Base-by-base conservation (phyloP, 495 filamentous ascomycete genomes). In the Aspergillus cristatus region DNA sequence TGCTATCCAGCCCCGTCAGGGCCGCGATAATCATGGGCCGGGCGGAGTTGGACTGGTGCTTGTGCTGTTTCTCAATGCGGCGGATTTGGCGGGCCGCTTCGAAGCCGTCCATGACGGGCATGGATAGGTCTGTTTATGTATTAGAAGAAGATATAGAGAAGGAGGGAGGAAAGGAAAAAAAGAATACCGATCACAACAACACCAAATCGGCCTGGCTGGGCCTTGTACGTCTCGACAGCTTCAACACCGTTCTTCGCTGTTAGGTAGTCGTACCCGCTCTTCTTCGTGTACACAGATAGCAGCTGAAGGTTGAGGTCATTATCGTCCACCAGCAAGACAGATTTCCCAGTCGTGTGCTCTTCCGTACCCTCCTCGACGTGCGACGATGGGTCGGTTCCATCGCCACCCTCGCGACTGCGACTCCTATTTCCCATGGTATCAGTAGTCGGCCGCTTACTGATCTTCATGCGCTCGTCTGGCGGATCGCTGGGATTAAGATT, bases 91-190 rank as follows among this genome's bases (percentile, higher is more conserved):
- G 76, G 0, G 83, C 82, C 3, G 83, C 81, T 53, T 88, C 77
- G 51, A 88, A 87, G 7, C 85, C 85, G 51, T 90, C 80, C 18
- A 89, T 73, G 7, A 88, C 70, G 0, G 85, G 85, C 85, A 91
- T 91, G 55, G 88, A 84, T 11, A 86, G 80, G 58, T 91, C 85
- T 65, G 50, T n/a, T 72, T 68, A 0, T 75, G 38, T 1, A 75
- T 39, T 28, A 42, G 35, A 22, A 25, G 20, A 15, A 15, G 17
- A 14, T 5, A 20, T 14, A 18, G 36, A 11, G 18, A 6, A 5
- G 13, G 20, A 13, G 14, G 25, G 16, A 28, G 30, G 25, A 14
- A 13, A 18, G 18, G 7, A n/a, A 13, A 22, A 6, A 14, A n/a
- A 40, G 30, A 46, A 28, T 48, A 66, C 62, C 75, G 55, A 78